Conservation (phyloP, 2,329 filamentous ascomycete species). For the Aureobasidium leucospermi region DNA sequence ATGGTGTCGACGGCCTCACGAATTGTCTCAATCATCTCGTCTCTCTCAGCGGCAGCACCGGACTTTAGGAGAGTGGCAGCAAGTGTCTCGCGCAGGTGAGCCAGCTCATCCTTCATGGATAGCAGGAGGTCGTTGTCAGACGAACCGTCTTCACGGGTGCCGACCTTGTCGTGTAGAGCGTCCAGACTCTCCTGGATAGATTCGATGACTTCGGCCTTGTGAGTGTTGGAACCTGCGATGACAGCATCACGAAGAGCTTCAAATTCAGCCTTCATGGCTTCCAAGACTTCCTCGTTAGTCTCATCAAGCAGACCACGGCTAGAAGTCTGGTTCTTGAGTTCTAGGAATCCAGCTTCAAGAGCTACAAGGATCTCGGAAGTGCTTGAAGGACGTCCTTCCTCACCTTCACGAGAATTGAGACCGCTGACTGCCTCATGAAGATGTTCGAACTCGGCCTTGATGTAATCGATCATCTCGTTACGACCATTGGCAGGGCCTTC, state of each 20-base stretch:
- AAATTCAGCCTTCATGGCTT: constrained; percentile 73
- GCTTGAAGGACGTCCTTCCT: constrained; percentile 18
- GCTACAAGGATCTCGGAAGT: constrained; percentile 34
- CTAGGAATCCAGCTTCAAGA: constrained; percentile 33
- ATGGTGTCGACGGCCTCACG: constrained; percentile 41
- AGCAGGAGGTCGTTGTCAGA: constrained; percentile 40
- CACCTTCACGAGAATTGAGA: constrained; percentile 3
- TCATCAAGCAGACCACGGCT: constrained; percentile 30
- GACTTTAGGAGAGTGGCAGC: constrained; percentile 44
- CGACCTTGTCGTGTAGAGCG: constrained; percentile 38
- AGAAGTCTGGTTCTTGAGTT: constrained; percentile 34
- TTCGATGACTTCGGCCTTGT: constrained; percentile 57
- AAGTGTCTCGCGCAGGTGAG: constrained; percentile 52
- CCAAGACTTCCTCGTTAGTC: constrained; percentile 44
- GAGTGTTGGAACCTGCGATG: constrained; percentile 49
- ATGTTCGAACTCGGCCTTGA: constrained; percentile 52
- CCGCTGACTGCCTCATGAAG: constrained; percentile 51
- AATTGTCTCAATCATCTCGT: constrained; percentile 62
- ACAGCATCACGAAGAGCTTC: constrained; percentile 74
- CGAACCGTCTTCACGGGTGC: constrained; percentile 28
- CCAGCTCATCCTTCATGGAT: constrained; percentile 53
- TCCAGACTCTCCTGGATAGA: constrained; percentile 49
- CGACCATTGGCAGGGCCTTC: constrained; percentile 36
- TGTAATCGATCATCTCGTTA: constrained; percentile 42
- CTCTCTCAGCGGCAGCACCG: constrained; percentile 39